Base-by-base conservation (phyloP, 2,329 filamentous ascomycete genomes). In the Hypoxylon sp. region DNA sequence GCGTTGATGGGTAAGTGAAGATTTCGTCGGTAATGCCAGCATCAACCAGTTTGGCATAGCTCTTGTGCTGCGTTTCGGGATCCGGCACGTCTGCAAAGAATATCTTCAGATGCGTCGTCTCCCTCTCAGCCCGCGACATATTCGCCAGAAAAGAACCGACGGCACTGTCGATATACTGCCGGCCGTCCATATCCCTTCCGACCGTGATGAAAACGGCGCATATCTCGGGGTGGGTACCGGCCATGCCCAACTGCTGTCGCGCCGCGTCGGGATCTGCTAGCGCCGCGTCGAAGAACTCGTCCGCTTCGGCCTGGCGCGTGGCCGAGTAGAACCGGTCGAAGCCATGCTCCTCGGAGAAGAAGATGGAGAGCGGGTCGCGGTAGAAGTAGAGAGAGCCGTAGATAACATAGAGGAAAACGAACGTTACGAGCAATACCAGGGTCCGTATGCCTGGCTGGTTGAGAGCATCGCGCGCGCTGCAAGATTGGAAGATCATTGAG, bases 31-130 rank as follows among this genome's bases (percentile, higher is more conserved):
- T 67, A 46, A 75, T 51, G 44, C 67, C 58, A 7, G 71, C 65
- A 6, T 60, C 49, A 2, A 39, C 22, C n/a, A 75, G 49, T 11
- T 53, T 60, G 0, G 60, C 47, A 39, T 70, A 73, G 56, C 73
- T 74, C 64, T 59, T 60, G 41, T 75, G 73, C 52, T 70, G 71
- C 10, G 59, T 56, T 37, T 68, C 63, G 43, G 73, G 70, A 17
- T 62, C 56, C 3, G 73, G 73, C 10, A 74, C 72, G 51, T 74
- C 73, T 65, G 72, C 73, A 48, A 75, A 75, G 67, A 75, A 75
- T 6, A 75, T 15, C 47, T 74, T 75, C 19, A 75, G 57, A 49
- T 74, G 72, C 19, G 70, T 62, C 7, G 67, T 54, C 28, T 67
- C 59, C 22, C 73, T 68, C 50, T 75, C 73, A 44, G 68, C 68